Evolutionary conservation across 768 basidiomycete genomes (phyloP).

Genomic region (Gymnopilus dilepis): DNA sequence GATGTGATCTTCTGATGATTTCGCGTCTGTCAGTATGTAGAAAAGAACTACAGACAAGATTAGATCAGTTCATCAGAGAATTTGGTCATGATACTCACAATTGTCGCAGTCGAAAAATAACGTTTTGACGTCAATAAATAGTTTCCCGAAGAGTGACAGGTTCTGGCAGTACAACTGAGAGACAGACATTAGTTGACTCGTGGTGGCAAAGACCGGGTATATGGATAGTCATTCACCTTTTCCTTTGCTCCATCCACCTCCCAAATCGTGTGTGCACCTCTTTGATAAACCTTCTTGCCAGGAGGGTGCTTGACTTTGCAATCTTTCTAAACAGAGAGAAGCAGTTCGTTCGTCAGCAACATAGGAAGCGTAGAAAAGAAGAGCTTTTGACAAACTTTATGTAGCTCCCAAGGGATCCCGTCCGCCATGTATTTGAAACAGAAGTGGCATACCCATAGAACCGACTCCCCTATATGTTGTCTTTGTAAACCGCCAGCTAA

Average conservation of each 20-base stretch:
- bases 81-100: constrained; percentile 52
- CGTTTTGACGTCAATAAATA: constrained; percentile 99
- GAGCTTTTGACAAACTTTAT: constrained; percentile 54
- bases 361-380: neutral
- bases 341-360: neutral
- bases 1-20: constrained; percentile 78
- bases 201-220: neutral
- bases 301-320: constrained; percentile 80
- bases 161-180: constrained; percentile 94
- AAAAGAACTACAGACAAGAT: constrained; percentile 67
- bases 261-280: constrained; percentile 90
- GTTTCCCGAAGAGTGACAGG: constrained; percentile 91
- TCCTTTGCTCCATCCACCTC: constrained; percentile 90
- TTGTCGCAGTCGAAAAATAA: constrained; percentile 90
- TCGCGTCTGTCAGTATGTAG: constrained; percentile 89
- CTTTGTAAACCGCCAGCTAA: constrained; percentile 66
- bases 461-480: constrained; percentile 51
- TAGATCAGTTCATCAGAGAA: neutral
- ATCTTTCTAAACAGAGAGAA: constrained; percentile 51
- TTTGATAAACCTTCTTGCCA: constrained; percentile 88
- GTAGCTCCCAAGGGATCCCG: constrained; percentile 65
- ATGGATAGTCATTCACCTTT: constrained; percentile 67
- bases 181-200: constrained; percentile 6
- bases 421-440: constrained; percentile 98
- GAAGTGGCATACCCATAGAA: constrained; percentile 85